Base-by-base conservation (phyloP, 768 basidiomycete species). In the Lentinula sp. region DNA sequence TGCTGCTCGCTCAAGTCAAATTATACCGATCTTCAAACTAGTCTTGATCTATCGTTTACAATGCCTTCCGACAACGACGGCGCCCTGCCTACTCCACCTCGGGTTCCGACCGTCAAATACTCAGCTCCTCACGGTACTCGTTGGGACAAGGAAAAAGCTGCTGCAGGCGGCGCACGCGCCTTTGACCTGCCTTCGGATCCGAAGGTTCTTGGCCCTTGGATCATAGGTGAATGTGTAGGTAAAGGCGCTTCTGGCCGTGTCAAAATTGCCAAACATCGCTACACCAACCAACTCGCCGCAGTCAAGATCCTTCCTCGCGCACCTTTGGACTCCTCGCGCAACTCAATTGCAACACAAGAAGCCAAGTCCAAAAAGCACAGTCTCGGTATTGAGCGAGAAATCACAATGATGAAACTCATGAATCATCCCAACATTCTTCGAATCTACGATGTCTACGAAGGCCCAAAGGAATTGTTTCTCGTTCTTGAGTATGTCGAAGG, bases 401-500 rank as follows among this genome's bases (percentile, higher is more conserved):
- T 98, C 63, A 93, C 91, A 60, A 95, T 98, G 87, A 96, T 98
- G 95, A 98, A 98, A 73, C 88, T 98, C 67, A 95, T 98, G 87
- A 92, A 95, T 69, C 95, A 98, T 70, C 95, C 94, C 1, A 97
- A 97, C 74, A 93, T 98, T 67, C 85, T 98, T 79, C 86, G 90
- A 63, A 88, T 98, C 43, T 95, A 93, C 73, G 95, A 98, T 70
- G 95, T 98, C 58, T 97, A 91, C 74, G 94, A 98, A 75, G 91
- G 92, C 70, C 86, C 91, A 45, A 87, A 83, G 68, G 92, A 96
- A 66, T 86, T 98, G 45, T 97, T 90, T 74, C 85, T 98, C 36
- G 87, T 98, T 37, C 82, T 98, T 56, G 96, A 98, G 74, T 98
- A 95, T 69, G 89, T 98, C 54, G 87, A 95, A 73, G 94, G 95